A percentile compares a stretch with the other conserved stretches of the same genome.
phyloP scores from a whole-genome alignment of 2,329 filamentous ascomycete genomes.

The Penicillium frequentans region DNA sequence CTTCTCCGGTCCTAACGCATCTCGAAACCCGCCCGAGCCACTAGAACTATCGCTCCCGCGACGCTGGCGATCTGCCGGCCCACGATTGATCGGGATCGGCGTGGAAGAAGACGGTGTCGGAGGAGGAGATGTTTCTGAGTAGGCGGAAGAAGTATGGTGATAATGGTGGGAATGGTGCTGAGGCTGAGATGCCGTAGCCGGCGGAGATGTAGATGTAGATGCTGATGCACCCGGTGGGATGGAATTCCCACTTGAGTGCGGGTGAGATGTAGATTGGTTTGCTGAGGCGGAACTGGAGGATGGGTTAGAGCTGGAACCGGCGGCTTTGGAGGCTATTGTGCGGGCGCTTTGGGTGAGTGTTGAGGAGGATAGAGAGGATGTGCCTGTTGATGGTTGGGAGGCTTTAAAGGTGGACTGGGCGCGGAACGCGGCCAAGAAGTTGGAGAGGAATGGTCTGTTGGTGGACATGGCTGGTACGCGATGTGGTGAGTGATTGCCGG shows the following conservation, averaged over 20 bases:
- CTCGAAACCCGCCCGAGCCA: conserved; percentile 49
- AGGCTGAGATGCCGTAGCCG: background rate
- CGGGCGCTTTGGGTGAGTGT: conserved; percentile 45
- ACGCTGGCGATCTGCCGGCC: conserved; percentile 40
- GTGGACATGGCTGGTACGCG: conserved; percentile 54
- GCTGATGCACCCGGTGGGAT: conserved; percentile 3
- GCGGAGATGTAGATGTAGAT: background rate
- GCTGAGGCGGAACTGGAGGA: conserved; percentile 23
- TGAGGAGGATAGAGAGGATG: conserved; percentile 40
- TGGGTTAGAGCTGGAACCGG: conserved; percentile 9
- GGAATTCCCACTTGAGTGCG: background rate
- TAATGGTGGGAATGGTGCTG: conserved; percentile 1
- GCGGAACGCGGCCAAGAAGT: conserved; percentile 67
- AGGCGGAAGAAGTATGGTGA: conserved; percentile 28
- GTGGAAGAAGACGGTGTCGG: conserved; percentile 33
- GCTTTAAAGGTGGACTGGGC: conserved; percentile 63
- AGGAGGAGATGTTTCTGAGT: conserved; percentile 32
- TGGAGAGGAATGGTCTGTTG: conserved; percentile 65
- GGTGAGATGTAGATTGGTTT: conserved; percentile 3
- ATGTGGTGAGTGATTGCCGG: background rate
- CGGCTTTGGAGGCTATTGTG: conserved; percentile 50
- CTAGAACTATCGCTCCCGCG: conserved; percentile 50
- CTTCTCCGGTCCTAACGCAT: conserved; percentile 49
- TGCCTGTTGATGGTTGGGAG: conserved; percentile 41
- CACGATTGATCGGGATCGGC: conserved; percentile 37